phyloP scores from a whole-genome alignment of 208 protist species.

The Herpetomonas samuelpessoai region DNA sequence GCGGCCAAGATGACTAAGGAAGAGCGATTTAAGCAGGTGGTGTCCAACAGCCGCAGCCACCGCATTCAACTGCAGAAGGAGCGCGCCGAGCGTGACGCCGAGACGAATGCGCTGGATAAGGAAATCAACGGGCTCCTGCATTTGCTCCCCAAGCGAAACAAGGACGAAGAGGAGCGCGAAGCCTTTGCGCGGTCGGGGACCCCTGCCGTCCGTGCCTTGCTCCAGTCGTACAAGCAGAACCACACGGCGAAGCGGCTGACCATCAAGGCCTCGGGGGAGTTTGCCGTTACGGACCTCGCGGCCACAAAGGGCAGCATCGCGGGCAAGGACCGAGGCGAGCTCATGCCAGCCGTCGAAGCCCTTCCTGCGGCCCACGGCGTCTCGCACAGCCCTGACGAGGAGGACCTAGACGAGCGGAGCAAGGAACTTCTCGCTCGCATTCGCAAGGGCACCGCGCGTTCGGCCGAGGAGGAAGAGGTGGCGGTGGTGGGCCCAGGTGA shows the following conservation, averaged over 20 bases:
- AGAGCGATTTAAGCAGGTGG: constrained; percentile 67
- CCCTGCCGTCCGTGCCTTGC: constrained; percentile 54
- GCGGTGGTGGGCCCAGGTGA: not conserved
- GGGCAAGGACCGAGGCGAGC: not conserved
- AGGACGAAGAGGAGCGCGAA: constrained; percentile 54
- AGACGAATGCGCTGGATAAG: constrained; percentile 60
- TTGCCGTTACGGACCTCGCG: constrained; percentile 18
- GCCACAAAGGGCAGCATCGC: not conserved
- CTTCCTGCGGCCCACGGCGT: not conserved
- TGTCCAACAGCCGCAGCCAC: constrained; percentile 58
- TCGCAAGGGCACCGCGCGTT: not conserved
- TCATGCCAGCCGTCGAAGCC: not conserved
- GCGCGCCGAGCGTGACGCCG: constrained; percentile 46
- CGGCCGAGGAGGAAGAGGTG: not conserved
- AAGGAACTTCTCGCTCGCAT: not conserved
- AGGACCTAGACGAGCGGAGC: constrained; percentile 10
- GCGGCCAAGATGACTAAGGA: constrained; percentile 41
- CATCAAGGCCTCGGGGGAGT: constrained; percentile 34
- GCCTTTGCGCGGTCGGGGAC: constrained; percentile 52
- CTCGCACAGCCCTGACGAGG: constrained; percentile 6
- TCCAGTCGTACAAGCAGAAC: constrained; percentile 33
- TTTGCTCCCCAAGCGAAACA: constrained; percentile 61
- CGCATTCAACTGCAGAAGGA: constrained; percentile 67
- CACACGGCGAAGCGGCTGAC: constrained; percentile 52
- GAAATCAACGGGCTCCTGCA: constrained; percentile 68